Evolutionary conservation across 371 early-diverging fungal genomes (phyloP).

Genomic region (Mucor plumbeus): DNA sequence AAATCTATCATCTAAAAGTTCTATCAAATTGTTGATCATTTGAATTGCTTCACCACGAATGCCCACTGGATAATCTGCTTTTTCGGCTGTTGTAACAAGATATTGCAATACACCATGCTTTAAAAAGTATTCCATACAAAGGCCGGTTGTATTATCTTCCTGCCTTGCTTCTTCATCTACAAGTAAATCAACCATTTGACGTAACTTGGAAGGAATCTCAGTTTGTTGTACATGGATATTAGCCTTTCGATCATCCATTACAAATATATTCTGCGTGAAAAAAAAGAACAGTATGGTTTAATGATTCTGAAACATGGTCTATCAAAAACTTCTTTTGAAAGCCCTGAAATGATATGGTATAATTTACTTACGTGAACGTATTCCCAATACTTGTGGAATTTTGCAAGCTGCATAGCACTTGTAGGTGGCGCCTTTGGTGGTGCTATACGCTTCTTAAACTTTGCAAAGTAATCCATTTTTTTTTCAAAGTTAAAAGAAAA

Average conservation of each 20-base stretch:
- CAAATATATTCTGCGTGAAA: conserved; percentile 58
- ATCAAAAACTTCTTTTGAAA: neutral
- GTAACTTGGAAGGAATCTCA: conserved; percentile 78
- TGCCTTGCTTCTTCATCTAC: conserved; percentile 89
- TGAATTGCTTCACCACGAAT: conserved; percentile 84
- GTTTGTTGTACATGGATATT: conserved; percentile 73
- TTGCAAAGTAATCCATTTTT: conserved; percentile 71
- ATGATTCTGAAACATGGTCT: neutral
- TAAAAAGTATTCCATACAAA: conserved; percentile 92
- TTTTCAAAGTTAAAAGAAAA: no score
- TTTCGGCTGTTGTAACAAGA: conserved; percentile 80
- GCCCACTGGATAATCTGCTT: conserved; percentile 83
- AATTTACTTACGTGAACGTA: conserved; percentile 62
- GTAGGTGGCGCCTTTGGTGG: conserved; percentile 69
- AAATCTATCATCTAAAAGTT: conserved; percentile 85
- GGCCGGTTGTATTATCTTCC: conserved; percentile 75
- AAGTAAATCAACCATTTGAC: conserved; percentile 86
- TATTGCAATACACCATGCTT: conserved; percentile 80
- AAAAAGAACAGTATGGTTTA: neutral
- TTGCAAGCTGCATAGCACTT: conserved; percentile 69
- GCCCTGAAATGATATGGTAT: neutral
- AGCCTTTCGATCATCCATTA: conserved; percentile 60
- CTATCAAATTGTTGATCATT: conserved; percentile 82
- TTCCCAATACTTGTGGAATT: conserved; percentile 81
- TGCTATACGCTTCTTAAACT: conserved; percentile 67